Evolutionary conservation across 2,329 filamentous ascomycete genomes (phyloP).

Genomic region (Trichoderma polysporum): DNA sequence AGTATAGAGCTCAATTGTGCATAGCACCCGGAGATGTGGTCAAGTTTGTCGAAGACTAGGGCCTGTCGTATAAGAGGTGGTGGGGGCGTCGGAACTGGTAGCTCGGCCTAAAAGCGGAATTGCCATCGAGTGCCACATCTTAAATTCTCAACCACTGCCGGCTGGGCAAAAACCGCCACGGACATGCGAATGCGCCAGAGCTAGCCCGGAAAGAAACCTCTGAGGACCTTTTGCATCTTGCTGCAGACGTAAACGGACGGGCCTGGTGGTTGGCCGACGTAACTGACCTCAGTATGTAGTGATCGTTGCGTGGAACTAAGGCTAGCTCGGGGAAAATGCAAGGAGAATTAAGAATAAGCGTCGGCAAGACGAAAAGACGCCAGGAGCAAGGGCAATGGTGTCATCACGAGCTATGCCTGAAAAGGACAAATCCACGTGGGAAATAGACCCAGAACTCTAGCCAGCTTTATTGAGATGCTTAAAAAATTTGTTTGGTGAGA

Average conservation of each 20-base stretch:
- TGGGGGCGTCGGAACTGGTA: background rate
- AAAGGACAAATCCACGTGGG: conserved; percentile 1
- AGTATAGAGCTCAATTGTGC: background rate
- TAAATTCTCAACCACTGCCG: background rate
- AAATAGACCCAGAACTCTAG: background rate
- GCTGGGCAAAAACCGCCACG: conserved; percentile 1
- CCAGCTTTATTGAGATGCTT: conserved; percentile 10
- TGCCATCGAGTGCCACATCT: conserved; percentile 17
- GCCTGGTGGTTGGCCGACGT: no score
- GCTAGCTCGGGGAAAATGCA: background rate
- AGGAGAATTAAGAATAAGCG: background rate
- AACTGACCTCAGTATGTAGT: no score
- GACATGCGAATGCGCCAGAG: background rate
- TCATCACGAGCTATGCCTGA: conserved; percentile 10
- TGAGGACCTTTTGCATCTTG: background rate
- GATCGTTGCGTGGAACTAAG: background rate
- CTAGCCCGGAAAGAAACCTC: no score
- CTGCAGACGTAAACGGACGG: no score
- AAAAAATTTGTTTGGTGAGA: background rate
- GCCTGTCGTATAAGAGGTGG: background rate
- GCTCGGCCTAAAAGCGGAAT: conserved; percentile 14
- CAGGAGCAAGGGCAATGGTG: conserved; percentile 16
- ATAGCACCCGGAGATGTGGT: background rate
- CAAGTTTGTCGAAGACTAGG: background rate
- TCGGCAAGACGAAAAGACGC: conserved; percentile 1